phyloP scores from a whole-genome alignment of 2,329 filamentous ascomycete genomes.

The Colletotrichum euphorbiae region DNA sequence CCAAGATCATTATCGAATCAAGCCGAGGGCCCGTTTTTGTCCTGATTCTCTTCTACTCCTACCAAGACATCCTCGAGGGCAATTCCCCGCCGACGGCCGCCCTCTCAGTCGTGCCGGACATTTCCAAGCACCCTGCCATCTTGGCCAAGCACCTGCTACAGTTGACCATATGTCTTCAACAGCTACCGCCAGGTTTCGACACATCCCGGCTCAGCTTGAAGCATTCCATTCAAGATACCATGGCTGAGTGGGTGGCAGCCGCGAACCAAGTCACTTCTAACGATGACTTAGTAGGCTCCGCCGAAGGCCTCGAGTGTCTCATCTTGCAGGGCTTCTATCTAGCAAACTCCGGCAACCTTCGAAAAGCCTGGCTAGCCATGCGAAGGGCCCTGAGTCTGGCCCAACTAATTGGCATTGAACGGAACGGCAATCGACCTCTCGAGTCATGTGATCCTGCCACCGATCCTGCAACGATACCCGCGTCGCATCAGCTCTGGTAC shows the following conservation, averaged over 20 bases:
- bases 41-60: slow-evolving; percentile 45
- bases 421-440: slow-evolving; percentile 47
- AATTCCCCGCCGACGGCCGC: slow-evolving; percentile 45
- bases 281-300: slow-evolving; percentile 62
- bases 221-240: slow-evolving; percentile 44
- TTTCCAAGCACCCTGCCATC: slow-evolving; percentile 58
- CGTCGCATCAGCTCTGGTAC: slow-evolving; percentile 56
- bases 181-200: slow-evolving; percentile 51
- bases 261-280: slow-evolving; percentile 59
- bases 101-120: slow-evolving; percentile 47
- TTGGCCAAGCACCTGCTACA: slow-evolving; percentile 61
- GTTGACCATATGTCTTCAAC: slow-evolving; percentile 59
- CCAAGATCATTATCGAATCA: slow-evolving; percentile 34
- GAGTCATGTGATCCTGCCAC: slow-evolving; percentile 53
- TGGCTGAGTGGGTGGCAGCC: slow-evolving; percentile 49
- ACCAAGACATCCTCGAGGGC: slow-evolving; percentile 47
- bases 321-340: slow-evolving; percentile 62
- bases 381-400: slow-evolving; percentile 63
- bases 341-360: slow-evolving; percentile 64
- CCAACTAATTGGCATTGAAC: slow-evolving; percentile 62
- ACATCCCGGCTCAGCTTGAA: slow-evolving; percentile 44
- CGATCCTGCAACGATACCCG: slow-evolving; percentile 44
- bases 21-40: slow-evolving; percentile 44
- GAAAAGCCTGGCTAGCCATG: slow-evolving; percentile 64
- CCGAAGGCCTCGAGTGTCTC: slow-evolving; percentile 66